phyloP scores from a whole-genome alignment of 345 rosid species.

The Corchorus olitorius region DNA sequence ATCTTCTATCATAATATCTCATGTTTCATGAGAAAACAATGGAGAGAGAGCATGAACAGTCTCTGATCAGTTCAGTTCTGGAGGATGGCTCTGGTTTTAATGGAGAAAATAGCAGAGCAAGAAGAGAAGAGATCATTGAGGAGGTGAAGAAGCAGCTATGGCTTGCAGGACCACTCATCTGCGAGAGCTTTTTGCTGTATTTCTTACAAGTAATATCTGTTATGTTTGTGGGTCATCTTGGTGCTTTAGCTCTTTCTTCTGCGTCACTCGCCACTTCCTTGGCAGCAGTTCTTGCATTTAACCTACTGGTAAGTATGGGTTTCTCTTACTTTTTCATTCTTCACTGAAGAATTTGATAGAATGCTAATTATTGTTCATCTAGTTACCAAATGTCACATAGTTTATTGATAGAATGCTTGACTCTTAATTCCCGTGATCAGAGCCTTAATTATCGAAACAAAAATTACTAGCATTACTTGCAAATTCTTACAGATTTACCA shows the following conservation, averaged over 20 bases:
- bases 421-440: too few relatives aligned
- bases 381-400: too few relatives aligned
- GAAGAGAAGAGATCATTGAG: constrained; percentile 2
- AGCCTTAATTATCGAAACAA: not conserved
- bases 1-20: too few relatives aligned
- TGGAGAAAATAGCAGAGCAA: not conserved
- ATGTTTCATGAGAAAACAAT: not conserved
- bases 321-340: not conserved
- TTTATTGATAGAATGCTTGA: too few relatives aligned
- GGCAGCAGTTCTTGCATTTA: constrained; percentile 42
- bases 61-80: not conserved
- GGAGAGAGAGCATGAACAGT: constrained; percentile 15
- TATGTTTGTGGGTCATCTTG: constrained; percentile 41
- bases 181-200: constrained; percentile 12
- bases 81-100: not conserved
- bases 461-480: not conserved
- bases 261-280: constrained; percentile 52
- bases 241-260: constrained; percentile 38
- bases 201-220: constrained; percentile 33
- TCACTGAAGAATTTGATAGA: not conserved
- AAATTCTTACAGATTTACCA: too few relatives aligned
- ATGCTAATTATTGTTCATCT: too few relatives aligned
- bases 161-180: constrained; percentile 25
- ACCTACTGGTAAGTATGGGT: constrained; percentile 32
- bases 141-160: constrained; percentile 29